Base-by-base conservation (phyloP, 768 basidiomycete species). In the Hygrocybe punicea region DNA sequence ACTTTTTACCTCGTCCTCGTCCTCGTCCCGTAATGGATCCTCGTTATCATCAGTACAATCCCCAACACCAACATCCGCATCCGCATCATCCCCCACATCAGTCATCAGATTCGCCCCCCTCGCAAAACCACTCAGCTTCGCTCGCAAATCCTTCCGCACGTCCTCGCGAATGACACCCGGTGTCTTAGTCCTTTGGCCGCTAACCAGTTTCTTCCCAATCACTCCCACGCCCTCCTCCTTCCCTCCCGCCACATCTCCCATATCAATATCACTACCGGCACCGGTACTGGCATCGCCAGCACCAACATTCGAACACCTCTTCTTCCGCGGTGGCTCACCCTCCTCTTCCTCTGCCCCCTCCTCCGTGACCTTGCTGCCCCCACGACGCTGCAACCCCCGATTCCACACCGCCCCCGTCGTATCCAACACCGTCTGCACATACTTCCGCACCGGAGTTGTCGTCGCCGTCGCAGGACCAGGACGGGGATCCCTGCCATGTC, bases 401-500 rank as follows among this genome's bases (percentile, higher is more conserved):
- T 55, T 68, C 72, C 85, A 88, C 1, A 71, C 64, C 2, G 85
- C 81, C 4, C 72, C 68, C 4, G 75, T 70, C 0, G 87, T 87
- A 62, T 74, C 77, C 34, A 86, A 65, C 4, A 82, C 76, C 57
- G 78, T 73, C 42, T 56, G 56, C n/a, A 57, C 29, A 14, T 36
- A 49, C 11, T 17, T 48, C 39, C 21, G 48, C 35, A 53, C n/a
- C n/a, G 55, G 8, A 19, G 16, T 3, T 17, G 11, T 24, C 5
- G 17, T 35, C 11, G 13, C 13, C 13, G 14, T 13, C 19, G 14
- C 33, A 33, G 42, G 19, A 29, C 29, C 29, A 8, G 29, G 29
- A 34, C 13, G 7, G 9, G 33, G 9, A 34, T 5, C 7, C 4
- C 13, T n/a, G 10, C 19, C 10, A 19, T 6, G 40, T 42, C 16